phyloP scores from a whole-genome alignment of 164 flowering plant species.

The Vitis rotundifolia region DNA sequence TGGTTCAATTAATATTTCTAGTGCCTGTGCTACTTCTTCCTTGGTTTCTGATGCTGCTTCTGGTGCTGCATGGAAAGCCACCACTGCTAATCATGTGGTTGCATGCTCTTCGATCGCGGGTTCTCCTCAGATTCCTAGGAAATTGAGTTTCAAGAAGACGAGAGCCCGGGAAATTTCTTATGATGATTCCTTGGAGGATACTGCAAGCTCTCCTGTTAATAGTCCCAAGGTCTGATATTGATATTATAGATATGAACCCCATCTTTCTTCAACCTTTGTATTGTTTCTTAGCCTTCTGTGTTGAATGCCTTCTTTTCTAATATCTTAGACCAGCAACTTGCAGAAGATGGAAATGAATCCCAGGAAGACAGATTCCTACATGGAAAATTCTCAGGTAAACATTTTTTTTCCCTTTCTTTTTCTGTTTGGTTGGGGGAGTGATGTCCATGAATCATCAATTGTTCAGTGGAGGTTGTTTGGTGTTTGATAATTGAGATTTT shows the following conservation, averaged over 20 bases:
- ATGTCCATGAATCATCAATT: background rate
- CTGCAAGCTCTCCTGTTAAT: slow-evolving; percentile 55
- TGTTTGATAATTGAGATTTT: background rate
- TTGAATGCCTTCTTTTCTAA: background rate
- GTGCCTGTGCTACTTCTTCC: slow-evolving; percentile 23
- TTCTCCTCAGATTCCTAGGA: slow-evolving; percentile 11
- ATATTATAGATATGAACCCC: too few relatives aligned
- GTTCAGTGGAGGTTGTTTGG: background rate
- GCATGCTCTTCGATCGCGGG: slow-evolving; percentile 4
- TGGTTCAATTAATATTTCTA: slow-evolving; percentile 10
- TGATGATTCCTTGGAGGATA: slow-evolving; percentile 51
- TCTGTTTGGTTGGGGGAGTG: background rate
- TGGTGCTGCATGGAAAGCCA: slow-evolving; percentile 25
- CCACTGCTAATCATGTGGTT: background rate
- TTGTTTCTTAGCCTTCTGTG: background rate
- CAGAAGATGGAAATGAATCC: slow-evolving; percentile 11
- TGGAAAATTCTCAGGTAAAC: slow-evolving; percentile 24
- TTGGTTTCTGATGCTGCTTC: slow-evolving; percentile 61
- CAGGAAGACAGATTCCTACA: slow-evolving; percentile 12
- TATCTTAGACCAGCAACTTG: slow-evolving; percentile 19
- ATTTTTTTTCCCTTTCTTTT: background rate
- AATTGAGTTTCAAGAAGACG: slow-evolving; percentile 18
- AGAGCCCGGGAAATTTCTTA: slow-evolving; percentile 12
- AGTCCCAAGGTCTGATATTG: slow-evolving; percentile 37
- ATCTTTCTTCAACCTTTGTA: background rate